These are phyloP conservation scores for Ascochyta clinopodiicola DNA, from an alignment of 2,329 filamentous ascomycete species.

Conservation along the genomic window DNA sequence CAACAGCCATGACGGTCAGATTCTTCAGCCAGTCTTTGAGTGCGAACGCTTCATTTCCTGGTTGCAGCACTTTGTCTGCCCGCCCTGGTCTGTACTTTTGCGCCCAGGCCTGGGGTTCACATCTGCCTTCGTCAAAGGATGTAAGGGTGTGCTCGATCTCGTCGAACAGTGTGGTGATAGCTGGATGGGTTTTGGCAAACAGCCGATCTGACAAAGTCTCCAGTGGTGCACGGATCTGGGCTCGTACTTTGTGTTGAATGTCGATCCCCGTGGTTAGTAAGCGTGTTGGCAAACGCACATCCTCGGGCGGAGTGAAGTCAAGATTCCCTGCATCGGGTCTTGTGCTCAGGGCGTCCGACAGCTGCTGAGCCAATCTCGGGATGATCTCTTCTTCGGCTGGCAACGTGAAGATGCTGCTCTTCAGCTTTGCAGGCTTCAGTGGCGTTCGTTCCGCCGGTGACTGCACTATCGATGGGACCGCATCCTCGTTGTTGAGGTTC, in stretches of 20 bases:
- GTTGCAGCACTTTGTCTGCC: conserved; percentile 77
- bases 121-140: conserved; percentile 79
- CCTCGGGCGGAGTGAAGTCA: conserved; percentile 26
- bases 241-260: conserved; percentile 49
- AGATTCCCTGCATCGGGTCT: not conserved
- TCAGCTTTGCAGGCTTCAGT: conserved; percentile 45
- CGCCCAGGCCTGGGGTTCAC: conserved; percentile 75
- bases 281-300: conserved; percentile 45
- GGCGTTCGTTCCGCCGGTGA: not conserved
- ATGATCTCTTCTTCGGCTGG: conserved; percentile 37
- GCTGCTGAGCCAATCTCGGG: conserved; percentile 25
- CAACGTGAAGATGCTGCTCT: conserved; percentile 43
- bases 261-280: conserved; percentile 47
- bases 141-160: conserved; percentile 69
- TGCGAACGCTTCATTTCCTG: conserved; percentile 70
- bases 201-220: conserved; percentile 8
- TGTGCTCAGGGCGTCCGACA: conserved; percentile 15
- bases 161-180: conserved; percentile 65
- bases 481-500: conserved; percentile 22
- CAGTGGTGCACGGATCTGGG: conserved; percentile 27
- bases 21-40: conserved; percentile 82
- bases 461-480: not conserved
- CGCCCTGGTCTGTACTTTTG: conserved; percentile 82
- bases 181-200: conserved; percentile 57
- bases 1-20: conserved; percentile 78